These are phyloP conservation scores for Starmerella asiatica DNA, from an alignment of 805 yeast species.

Conservation along the genomic window DNA sequence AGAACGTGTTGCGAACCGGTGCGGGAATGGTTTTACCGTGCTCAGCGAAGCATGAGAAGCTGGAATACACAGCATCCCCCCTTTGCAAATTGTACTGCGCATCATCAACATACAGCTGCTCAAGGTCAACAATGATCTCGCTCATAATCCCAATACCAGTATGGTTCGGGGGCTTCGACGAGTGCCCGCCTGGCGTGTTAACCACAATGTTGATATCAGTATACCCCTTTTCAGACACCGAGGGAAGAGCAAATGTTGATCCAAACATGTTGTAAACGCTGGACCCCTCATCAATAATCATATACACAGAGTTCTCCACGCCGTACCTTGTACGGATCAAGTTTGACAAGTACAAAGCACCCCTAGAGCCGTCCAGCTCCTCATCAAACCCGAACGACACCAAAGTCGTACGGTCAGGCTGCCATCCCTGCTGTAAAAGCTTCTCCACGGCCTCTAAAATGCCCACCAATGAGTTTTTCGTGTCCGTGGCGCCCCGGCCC, in stretches of 20 bases:
- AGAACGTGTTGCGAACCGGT: slow-evolving; percentile 8
- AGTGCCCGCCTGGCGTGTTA: slow-evolving; percentile 62
- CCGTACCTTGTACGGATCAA: slow-evolving; percentile 46
- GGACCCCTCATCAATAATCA: slow-evolving; percentile 63
- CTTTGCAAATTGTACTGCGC: slow-evolving; percentile 35
- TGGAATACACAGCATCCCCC: slow-evolving; percentile 27
- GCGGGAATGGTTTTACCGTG: slow-evolving; percentile 29
- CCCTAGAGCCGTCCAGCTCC: slow-evolving; percentile 51
- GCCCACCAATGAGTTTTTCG: slow-evolving; percentile 55
- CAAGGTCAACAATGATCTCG: slow-evolving; percentile 43
- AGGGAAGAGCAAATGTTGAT: slow-evolving; percentile 39
- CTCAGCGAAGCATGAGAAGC: slow-evolving; percentile 51
- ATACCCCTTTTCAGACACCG: slow-evolving; percentile 51
- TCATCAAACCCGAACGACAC: slow-evolving; percentile 70
- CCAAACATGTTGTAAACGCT: slow-evolving; percentile 33
- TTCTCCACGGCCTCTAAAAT: slow-evolving; percentile 54
- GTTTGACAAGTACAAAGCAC: slow-evolving; percentile 43
- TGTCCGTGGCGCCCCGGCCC: slow-evolving; percentile 72
- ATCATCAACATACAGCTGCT: slow-evolving; percentile 34
- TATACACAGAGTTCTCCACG: slow-evolving; percentile 37
- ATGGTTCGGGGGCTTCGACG: slow-evolving; percentile 70
- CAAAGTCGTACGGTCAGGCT: slow-evolving; percentile 50
- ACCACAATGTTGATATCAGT: slow-evolving; percentile 38
- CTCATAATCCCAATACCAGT: slow-evolving; percentile 65
- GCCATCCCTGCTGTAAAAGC: slow-evolving; percentile 38